Conservation (phyloP, 345 rosid species). For the Mercurialis annua region DNA sequence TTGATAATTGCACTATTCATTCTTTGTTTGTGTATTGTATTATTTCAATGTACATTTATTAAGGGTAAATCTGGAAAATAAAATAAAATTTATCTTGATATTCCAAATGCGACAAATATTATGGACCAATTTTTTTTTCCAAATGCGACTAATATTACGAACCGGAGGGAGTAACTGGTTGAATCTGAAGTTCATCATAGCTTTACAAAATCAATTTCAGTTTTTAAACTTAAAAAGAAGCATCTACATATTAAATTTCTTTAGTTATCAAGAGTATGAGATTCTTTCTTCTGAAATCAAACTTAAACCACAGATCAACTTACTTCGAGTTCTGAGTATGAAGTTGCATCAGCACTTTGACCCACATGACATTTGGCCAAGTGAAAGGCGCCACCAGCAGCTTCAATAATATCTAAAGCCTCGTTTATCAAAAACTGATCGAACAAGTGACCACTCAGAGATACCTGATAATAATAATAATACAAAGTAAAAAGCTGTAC, state of each 20-base stretch:
- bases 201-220: neutral
- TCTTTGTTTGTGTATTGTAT: too few species aligned
- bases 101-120: too few species aligned
- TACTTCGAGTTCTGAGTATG: constrained; percentile 91
- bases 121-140: too few species aligned
- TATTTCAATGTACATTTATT: too few species aligned
- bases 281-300: neutral
- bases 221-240: neutral
- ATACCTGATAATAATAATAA: constrained; percentile 55
- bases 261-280: neutral
- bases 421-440: constrained; percentile 91
- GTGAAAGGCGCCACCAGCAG: constrained; percentile 83
- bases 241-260: neutral
- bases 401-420: constrained; percentile 89
- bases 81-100: too few species aligned
- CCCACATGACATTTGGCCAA: constrained; percentile 86
- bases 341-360: constrained; percentile 58
- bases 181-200: neutral
- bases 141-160: too few species aligned
- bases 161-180: too few species aligned
- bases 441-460: constrained; percentile 87
- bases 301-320: constrained; percentile 24
- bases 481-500: constrained; percentile 14
- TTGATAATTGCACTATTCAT: too few species aligned
- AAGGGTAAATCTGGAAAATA: too few species aligned